These are phyloP conservation scores for Microcyclospora pomicola DNA, from an alignment of 2,329 filamentous ascomycete species.

Conservation along the genomic window DNA sequence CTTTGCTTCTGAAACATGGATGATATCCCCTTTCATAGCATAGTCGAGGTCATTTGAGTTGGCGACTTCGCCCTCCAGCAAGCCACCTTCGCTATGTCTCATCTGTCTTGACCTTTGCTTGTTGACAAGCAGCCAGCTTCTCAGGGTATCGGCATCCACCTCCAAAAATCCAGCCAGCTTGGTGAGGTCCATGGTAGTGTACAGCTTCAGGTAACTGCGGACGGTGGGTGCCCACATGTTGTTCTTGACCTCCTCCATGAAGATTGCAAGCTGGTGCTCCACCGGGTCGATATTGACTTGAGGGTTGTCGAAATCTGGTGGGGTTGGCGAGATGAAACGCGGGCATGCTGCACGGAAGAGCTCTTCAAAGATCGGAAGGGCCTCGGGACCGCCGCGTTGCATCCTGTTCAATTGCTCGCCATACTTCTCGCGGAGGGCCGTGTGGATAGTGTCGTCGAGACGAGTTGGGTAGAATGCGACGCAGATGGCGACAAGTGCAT, in stretches of 20 bases:
- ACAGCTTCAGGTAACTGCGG: constrained; percentile 96
- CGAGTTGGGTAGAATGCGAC: constrained; percentile 95
- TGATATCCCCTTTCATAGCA: constrained; percentile 88
- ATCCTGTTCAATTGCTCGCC: constrained; percentile 95
- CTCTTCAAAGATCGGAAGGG: constrained; percentile 93
- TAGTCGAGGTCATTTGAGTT: constrained; percentile 96
- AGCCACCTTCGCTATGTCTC: constrained; percentile 78
- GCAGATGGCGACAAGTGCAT: constrained; percentile 95
- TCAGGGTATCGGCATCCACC: constrained; percentile 88
- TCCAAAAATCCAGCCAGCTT: constrained; percentile 97
- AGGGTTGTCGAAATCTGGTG: constrained; percentile 95
- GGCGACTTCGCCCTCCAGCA: constrained; percentile 83
- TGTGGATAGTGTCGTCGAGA: constrained; percentile 98
- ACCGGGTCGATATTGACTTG: constrained; percentile 91
- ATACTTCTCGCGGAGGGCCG: constrained; percentile 94
- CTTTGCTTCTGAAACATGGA: constrained; percentile 98
- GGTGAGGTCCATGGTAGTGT: constrained; percentile 98
- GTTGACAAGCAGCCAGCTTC: constrained; percentile 87
- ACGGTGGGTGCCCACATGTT: constrained; percentile 97
- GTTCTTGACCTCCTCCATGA: constrained; percentile 99
- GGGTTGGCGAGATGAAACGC: constrained; percentile 97
- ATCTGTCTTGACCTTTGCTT: constrained; percentile 97
- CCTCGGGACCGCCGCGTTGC: constrained; percentile 89
- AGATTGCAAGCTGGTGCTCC: constrained; percentile 92
- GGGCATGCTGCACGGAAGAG: constrained; percentile 96